Evolutionary conservation across 1,284 basidiomycete species (phyloP), one percentile per base, ranked within the genome.

Genomic region (Apiotrichum veenhuisii): DNA sequence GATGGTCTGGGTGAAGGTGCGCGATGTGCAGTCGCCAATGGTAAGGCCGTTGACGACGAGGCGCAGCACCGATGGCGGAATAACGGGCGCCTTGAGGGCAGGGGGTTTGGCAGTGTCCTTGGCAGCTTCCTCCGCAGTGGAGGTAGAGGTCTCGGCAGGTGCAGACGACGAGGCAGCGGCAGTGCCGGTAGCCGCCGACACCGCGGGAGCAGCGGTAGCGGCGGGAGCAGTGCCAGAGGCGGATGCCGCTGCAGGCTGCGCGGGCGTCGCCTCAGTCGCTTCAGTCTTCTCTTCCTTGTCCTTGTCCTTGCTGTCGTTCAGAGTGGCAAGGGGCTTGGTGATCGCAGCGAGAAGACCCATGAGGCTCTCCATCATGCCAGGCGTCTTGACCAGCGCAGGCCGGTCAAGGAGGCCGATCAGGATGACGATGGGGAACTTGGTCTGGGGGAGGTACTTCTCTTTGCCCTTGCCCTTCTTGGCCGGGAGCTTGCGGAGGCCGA

Each of bases 31-130:
- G 79, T 98, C 93, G 46, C 94, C 93, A 23, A 88, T 82, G 22
- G 93, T 95, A 55, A 97, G 80, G 64, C 96, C 90, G 72, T 97
- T 96, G 70, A 96, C 90, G 58, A 97, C 90, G 41, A 92, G 83
- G 40, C 89, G 86, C 22, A 97, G 82, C 30, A 88, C 86, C 4
- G 84, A 74, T 49, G 88, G 83, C 9, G 93, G 90, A 58, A 97
- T 87, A 63, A 87, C 84, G 15, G 93, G 93, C 25, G 88, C 85
- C 41, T 67, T 60, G 36, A 62, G 53, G 18, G 42, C 20, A 14
- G 47, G 27, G 5, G 50, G n/a, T 27, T 53, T 51, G 34, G 51
- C 37, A 25, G 47, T 34, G 10, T 46, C 34, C 10, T 17, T 30
- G n/a, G 50, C 45, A 12, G 26, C 12, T 15, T 26, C 20, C n/a